Evolutionary conservation across 176 grass and related monocot genomes (phyloP).

Genomic region (Miscanthus lutarioriparius): DNA sequence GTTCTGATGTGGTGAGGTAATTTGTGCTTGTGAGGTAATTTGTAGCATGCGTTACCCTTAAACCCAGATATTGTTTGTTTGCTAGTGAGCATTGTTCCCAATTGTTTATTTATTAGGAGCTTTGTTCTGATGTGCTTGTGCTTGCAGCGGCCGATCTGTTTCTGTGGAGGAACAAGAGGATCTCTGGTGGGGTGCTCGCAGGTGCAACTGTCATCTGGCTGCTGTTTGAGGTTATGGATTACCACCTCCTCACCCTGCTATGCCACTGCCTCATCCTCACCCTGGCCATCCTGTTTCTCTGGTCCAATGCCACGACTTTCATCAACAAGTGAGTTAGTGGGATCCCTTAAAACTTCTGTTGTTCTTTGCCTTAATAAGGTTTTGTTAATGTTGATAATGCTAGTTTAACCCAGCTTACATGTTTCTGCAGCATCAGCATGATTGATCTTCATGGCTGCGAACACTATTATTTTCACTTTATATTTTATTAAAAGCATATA

Average conservation of each 20-base stretch:
- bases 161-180: slow-evolving; percentile 97
- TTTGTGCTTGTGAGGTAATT: neutral
- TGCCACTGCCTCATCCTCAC: slow-evolving; percentile 66
- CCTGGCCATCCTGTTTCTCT: slow-evolving; percentile 76
- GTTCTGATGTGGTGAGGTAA: neutral
- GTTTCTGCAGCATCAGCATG: neutral
- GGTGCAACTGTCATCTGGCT: slow-evolving; percentile 75
- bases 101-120: neutral
- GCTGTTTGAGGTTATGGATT: slow-evolving; percentile 90
- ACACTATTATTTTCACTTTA: neutral
- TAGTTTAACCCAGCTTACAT: neutral
- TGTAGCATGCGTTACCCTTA: neutral
- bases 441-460: neutral
- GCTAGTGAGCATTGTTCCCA: neutral
- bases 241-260: slow-evolving; percentile 65
- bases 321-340: slow-evolving; percentile 85
- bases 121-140: slow-evolving; percentile 22
- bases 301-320: slow-evolving; percentile 77
- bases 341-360: neutral
- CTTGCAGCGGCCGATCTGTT: slow-evolving; percentile 84
- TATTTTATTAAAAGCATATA: neutral
- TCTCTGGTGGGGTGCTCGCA: slow-evolving; percentile 62
- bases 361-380: neutral
- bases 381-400: neutral
- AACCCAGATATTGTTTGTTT: slow-evolving; percentile 32